These are phyloP conservation scores for Rehmannia glutinosa DNA, from an alignment of 257 asterid species.

Conservation along the genomic window DNA sequence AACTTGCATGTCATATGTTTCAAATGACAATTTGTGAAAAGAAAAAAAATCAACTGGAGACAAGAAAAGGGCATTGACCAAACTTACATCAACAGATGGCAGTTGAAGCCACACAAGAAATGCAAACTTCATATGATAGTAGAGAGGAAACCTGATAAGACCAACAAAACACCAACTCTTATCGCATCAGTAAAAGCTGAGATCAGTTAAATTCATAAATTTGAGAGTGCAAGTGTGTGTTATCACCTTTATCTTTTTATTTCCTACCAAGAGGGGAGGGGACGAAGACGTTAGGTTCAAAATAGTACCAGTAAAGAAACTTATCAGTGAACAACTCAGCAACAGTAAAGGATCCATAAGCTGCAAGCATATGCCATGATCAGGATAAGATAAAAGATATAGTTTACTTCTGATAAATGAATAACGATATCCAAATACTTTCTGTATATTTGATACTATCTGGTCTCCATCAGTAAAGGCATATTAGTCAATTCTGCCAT, in stretches of 20 bases:
- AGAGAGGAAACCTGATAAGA: constrained; percentile 73
- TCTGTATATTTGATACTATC: not conserved
- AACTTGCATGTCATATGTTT: not conserved
- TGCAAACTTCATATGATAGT: constrained; percentile 89
- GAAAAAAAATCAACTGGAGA: not conserved
- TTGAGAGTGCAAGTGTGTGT: not conserved
- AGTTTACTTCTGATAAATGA: not conserved
- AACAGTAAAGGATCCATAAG: constrained; percentile 85
- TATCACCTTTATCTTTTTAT: not conserved
- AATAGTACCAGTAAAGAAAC: constrained; percentile 65
- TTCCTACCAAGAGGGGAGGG: not conserved
- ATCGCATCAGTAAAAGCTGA: constrained; percentile 15
- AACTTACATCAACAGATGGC: constrained; percentile 74
- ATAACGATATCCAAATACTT: constrained; percentile 5
- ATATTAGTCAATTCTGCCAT: not conserved
- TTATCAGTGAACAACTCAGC: constrained; percentile 80
- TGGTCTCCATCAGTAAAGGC: not conserved
- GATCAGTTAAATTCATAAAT: not conserved
- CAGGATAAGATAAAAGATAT: constrained; percentile 12
- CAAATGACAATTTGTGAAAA: not conserved
- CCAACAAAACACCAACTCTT: constrained; percentile 14
- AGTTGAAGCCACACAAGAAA: constrained; percentile 99
- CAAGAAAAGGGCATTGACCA: constrained; percentile 1
- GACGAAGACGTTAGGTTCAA: not conserved
- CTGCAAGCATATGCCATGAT: constrained; percentile 51